These are phyloP conservation scores for Amanita rubescens DNA, from an alignment of 768 basidiomycete species.

Conservation along the genomic window DNA sequence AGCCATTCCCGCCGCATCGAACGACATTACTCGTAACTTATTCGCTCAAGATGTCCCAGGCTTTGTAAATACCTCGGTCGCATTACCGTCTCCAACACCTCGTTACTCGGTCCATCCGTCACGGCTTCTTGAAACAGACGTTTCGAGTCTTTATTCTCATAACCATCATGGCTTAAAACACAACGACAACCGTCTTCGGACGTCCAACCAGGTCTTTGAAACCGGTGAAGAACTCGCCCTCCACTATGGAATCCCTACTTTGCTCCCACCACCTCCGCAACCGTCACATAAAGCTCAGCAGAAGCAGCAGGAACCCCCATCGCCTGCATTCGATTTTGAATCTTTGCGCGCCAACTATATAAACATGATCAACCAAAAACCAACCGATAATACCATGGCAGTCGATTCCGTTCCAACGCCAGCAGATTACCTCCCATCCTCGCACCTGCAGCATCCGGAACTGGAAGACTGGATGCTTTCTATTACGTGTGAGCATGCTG, in stretches of 20 bases:
- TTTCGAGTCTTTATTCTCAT: slow-evolving; percentile 39
- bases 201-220: slow-evolving; percentile 55
- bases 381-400: slow-evolving; percentile 28
- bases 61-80: slow-evolving; percentile 41
- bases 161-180: slow-evolving; percentile 55
- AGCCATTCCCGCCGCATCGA: slow-evolving; percentile 44
- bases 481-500: slow-evolving; percentile 9
- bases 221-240: slow-evolving; percentile 62
- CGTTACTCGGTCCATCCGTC: slow-evolving; percentile 25
- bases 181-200: slow-evolving; percentile 53
- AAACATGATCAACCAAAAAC: slow-evolving; percentile 54
- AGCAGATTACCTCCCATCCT: slow-evolving; percentile 14
- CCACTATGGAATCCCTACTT: slow-evolving; percentile 74
- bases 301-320: slow-evolving; percentile 19
- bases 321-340: slow-evolving; percentile 35
- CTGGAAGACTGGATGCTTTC: slow-evolving; percentile 10
- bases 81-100: slow-evolving; percentile 30
- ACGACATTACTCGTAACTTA: slow-evolving; percentile 15
- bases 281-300: slow-evolving; percentile 41
- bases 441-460: slow-evolving; percentile 17
- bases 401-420: slow-evolving; percentile 20
- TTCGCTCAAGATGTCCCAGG: slow-evolving; percentile 40
- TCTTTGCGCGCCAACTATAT: slow-evolving; percentile 56
- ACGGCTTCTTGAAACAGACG: slow-evolving; percentile 42
- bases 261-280: slow-evolving; percentile 60